Conservation (phyloP, 2,329 filamentous ascomycete genomes). For the Hypoxylon sp. region DNA sequence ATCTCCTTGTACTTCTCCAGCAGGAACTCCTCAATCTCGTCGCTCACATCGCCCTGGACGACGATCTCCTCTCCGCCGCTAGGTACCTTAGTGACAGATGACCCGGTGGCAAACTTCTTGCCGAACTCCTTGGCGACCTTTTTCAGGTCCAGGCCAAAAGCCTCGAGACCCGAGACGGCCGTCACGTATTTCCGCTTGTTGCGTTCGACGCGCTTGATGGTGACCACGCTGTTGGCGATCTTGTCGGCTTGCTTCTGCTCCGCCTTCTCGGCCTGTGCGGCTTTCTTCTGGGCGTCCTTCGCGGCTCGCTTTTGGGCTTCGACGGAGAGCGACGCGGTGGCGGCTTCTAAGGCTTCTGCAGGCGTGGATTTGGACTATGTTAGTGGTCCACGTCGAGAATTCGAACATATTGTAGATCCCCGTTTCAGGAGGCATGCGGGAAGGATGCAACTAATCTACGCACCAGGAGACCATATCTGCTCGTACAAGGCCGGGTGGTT, state of each 20-base stretch:
- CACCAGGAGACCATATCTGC: slow-evolving; percentile 89
- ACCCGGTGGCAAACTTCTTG: slow-evolving; percentile 98
- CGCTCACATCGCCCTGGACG: slow-evolving; percentile 95
- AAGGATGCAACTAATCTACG: slow-evolving; percentile 35
- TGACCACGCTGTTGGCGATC: slow-evolving; percentile 84
- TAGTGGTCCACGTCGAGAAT: slow-evolving; percentile 8
- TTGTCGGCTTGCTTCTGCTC: slow-evolving; percentile 87
- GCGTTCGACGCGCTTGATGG: slow-evolving; percentile 96
- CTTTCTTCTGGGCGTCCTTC: slow-evolving; percentile 97
- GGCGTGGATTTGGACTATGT: not conserved
- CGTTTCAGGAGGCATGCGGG: not conserved
- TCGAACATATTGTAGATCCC: not conserved
- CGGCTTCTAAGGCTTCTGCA: slow-evolving; percentile 83
- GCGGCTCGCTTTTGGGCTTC: slow-evolving; percentile 94
- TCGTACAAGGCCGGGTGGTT: slow-evolving; percentile 81
- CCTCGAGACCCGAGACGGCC: slow-evolving; percentile 89
- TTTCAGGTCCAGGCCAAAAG: slow-evolving; percentile 92
- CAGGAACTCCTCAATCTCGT: slow-evolving; percentile 93
- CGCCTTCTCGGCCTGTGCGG: slow-evolving; percentile 89
- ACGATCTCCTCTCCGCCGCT: slow-evolving; percentile 95
- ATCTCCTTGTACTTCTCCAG: slow-evolving; percentile 90
- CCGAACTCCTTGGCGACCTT: slow-evolving; percentile 97
- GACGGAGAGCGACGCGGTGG: slow-evolving; percentile 87
- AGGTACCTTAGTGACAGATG: slow-evolving; percentile 89
- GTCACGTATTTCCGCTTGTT: slow-evolving; percentile 99